These are phyloP conservation scores for Penicillium coprophilum DNA, from an alignment of 495 filamentous ascomycete species.

Conservation along the genomic window DNA sequence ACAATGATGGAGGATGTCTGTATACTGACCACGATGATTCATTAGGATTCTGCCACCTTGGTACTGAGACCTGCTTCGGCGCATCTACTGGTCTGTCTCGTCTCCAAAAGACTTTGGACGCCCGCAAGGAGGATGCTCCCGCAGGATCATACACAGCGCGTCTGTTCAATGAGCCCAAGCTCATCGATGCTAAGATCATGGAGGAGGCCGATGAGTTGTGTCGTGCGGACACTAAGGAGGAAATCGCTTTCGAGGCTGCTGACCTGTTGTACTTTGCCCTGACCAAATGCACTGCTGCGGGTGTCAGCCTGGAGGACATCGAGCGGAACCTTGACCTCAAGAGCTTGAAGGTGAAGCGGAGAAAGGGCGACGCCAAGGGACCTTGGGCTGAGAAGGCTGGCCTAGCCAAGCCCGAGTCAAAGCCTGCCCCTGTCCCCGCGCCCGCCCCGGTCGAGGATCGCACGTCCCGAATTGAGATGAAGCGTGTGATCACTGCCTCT, in stretches of 20 bases:
- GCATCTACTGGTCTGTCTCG: constrained; percentile 74
- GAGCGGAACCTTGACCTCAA: constrained; percentile 92
- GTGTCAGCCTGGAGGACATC: constrained; percentile 81
- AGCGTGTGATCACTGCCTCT: constrained; percentile 64
- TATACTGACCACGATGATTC: constrained; percentile 26
- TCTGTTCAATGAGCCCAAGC: constrained; percentile 85
- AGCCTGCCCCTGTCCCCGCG: constrained; percentile 42
- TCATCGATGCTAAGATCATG: constrained; percentile 93
- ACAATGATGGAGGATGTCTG: neutral
- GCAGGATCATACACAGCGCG: constrained; percentile 90
- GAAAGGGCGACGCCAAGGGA: constrained; percentile 90
- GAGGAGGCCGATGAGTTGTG: constrained; percentile 96
- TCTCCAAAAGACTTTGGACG: constrained; percentile 79
- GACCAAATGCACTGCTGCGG: constrained; percentile 79
- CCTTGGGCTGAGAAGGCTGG: constrained; percentile 82
- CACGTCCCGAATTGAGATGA: constrained; percentile 76
- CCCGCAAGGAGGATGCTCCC: constrained; percentile 77
- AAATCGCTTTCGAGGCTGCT: constrained; percentile 90
- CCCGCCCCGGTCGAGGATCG: constrained; percentile 48
- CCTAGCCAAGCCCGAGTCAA: constrained; percentile 45
- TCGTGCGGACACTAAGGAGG: constrained; percentile 73
- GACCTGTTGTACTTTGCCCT: constrained; percentile 95
- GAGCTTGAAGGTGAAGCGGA: constrained; percentile 86
- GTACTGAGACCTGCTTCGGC: constrained; percentile 89
- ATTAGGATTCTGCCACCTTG: constrained; percentile 89